Conservation (phyloP, 495 filamentous ascomycete species). For the Neohortaea acidophila region DNA sequence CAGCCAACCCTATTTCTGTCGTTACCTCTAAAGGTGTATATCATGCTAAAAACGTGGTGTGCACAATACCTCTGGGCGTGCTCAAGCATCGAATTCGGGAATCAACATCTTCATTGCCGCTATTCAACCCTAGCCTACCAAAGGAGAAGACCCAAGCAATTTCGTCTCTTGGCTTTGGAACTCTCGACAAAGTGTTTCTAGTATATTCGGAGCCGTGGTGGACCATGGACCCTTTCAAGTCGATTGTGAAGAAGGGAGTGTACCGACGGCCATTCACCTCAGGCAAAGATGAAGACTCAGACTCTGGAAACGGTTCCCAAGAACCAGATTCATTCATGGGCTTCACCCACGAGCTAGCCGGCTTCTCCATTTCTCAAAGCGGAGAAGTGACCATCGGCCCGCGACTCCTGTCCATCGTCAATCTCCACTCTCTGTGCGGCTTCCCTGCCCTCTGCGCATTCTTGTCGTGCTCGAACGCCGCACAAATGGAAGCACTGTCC, state of each 20-base stretch:
- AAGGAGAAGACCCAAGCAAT: slow-evolving; percentile 4
- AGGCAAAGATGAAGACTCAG: neutral
- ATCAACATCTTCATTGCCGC: neutral
- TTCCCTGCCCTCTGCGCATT: slow-evolving; percentile 12
- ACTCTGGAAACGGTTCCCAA: neutral
- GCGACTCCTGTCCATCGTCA: slow-evolving; percentile 6
- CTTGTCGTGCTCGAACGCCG: slow-evolving; percentile 15
- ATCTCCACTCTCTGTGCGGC: slow-evolving; percentile 12
- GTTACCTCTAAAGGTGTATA: neutral
- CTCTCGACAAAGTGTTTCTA: slow-evolving; percentile 16
- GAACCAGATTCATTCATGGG: slow-evolving; percentile 5
- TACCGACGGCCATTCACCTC: neutral
- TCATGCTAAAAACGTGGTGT: slow-evolving; percentile 9
- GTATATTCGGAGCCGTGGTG: slow-evolving; percentile 10
- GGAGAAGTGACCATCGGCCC: slow-evolving; percentile 1
- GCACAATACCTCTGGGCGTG: slow-evolving; percentile 14
- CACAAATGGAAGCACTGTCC: slow-evolving; percentile 1
- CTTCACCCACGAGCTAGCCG: slow-evolving; percentile 8
- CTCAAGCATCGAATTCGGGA: slow-evolving; percentile 9
- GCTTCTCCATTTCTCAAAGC: slow-evolving; percentile 4
- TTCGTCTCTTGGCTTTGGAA: slow-evolving; percentile 8
- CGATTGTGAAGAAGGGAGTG: slow-evolving; percentile 6
- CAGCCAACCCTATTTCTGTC: neutral
- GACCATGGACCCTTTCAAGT: slow-evolving; percentile 6
- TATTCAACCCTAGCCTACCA: slow-evolving; percentile 9